phyloP scores from a whole-genome alignment of 306 rosid species.

The Vigna nakashimae region DNA sequence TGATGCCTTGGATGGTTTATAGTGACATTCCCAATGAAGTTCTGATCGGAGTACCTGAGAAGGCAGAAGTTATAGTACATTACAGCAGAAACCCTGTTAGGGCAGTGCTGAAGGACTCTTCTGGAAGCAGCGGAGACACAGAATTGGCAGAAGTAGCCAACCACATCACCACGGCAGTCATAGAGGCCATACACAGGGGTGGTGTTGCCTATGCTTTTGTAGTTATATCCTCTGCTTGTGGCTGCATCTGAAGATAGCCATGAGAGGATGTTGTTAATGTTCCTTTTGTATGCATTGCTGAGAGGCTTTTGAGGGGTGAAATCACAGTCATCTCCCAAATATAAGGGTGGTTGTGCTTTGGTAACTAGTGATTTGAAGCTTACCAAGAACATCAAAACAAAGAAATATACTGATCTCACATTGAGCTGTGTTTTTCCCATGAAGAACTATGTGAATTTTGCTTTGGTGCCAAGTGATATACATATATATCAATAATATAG shows the following conservation, averaged over 20 bases:
- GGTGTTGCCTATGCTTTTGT: background rate
- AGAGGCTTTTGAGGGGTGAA: background rate
- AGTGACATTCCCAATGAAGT: background rate
- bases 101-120: background rate
- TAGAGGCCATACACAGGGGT: constrained; percentile 19
- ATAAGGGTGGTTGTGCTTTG: constrained; percentile 3
- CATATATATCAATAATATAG: no score
- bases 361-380: background rate
- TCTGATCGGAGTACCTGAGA: constrained; percentile 1
- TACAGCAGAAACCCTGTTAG: constrained; percentile 2
- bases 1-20: background rate
- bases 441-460: background rate
- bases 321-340: background rate
- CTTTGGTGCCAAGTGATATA: background rate
- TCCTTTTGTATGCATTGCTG: background rate
- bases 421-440: background rate
- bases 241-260: constrained; percentile 11
- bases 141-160: constrained; percentile 31
- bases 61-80: constrained; percentile 32
- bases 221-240: constrained; percentile 34
- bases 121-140: constrained; percentile 19
- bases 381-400: background rate
- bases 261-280: background rate
- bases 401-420: background rate
- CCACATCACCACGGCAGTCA: constrained; percentile 33